A percentile compares a stretch with the other conserved stretches of the same genome.
These are phyloP conservation scores for Teunomyces gatunensis DNA, from an alignment of 805 yeast genomes.

Conservation along the genomic window DNA sequence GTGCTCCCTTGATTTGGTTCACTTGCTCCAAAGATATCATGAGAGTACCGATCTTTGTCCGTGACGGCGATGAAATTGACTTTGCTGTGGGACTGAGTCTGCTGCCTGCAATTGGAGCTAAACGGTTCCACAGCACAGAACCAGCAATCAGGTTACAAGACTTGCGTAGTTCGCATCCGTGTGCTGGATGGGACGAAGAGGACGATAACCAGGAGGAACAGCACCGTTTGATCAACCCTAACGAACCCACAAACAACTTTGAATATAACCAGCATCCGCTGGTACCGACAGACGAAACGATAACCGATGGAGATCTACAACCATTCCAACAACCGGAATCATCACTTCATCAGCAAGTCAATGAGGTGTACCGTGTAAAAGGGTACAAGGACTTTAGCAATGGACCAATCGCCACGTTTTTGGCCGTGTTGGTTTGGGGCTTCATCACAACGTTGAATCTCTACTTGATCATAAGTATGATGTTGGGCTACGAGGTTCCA, in stretches of 20 bases:
- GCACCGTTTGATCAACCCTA: conserved; percentile 13
- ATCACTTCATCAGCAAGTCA: conserved; percentile 11
- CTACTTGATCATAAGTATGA: conserved; percentile 57
- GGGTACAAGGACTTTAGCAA: conserved; percentile 68
- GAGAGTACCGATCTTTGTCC: conserved; percentile 47
- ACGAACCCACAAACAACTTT: background rate
- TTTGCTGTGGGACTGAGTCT: conserved; percentile 3
- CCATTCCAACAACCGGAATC: too few relatives aligned
- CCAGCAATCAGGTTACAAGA: conserved; percentile 42
- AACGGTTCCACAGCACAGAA: conserved; percentile 30
- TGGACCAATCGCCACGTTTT: conserved; percentile 49
- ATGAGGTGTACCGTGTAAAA: conserved; percentile 21
- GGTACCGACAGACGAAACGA: background rate
- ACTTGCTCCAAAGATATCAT: conserved; percentile 67
- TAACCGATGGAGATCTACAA: background rate
- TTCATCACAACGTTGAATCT: conserved; percentile 68
- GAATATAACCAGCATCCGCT: background rate
- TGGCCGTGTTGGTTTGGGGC: conserved; percentile 65
- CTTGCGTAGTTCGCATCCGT: conserved; percentile 40
- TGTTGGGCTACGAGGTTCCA: conserved; percentile 51
- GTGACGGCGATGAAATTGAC: conserved; percentile 28
- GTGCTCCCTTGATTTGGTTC: conserved; percentile 83
- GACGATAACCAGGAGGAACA: conserved; percentile 21
- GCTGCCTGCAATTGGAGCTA: conserved; percentile 5
- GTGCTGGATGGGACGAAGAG: conserved; percentile 41